phyloP scores from a whole-genome alignment of 805 yeast genomes.

The Kazachstania psychrophila region DNA sequence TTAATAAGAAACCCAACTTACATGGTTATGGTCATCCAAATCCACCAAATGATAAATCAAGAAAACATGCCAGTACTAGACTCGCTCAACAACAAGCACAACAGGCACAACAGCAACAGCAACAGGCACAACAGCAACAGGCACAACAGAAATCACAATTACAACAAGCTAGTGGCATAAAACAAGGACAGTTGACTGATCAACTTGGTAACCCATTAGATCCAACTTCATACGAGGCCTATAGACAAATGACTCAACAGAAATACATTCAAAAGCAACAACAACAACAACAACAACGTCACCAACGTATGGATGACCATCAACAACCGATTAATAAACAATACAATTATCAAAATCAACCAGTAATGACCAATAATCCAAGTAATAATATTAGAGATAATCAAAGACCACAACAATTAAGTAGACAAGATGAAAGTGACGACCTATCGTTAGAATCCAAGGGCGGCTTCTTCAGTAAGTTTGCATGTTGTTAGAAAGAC shows the following conservation, averaged over 20 bases:
- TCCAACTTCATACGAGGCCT: constrained; percentile 35
- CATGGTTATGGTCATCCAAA: constrained; percentile 96
- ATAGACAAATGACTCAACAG: constrained; percentile 31
- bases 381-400: constrained; percentile 2
- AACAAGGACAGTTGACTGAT: constrained; percentile 9
- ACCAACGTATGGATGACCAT: constrained; percentile 7
- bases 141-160: constrained; percentile 15
- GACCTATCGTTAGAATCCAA: constrained; percentile 15
- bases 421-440: constrained; percentile 7
- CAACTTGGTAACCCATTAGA: constrained; percentile 27
- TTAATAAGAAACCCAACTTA: constrained; percentile 83
- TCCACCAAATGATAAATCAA: constrained; percentile 50
- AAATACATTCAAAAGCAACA: constrained; percentile 29
- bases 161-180: constrained; percentile 4
- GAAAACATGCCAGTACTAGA: constrained; percentile 16
- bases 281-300: constrained; percentile 10
- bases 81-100: not conserved
- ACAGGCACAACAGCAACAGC: constrained; percentile 20
- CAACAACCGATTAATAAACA: constrained; percentile 3
- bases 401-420: not conserved
- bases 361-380: constrained; percentile 13
- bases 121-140: constrained; percentile 20
- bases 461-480: constrained; percentile 28
- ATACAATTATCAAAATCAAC: constrained; percentile 16
- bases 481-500: constrained; percentile 28